phyloP scores from a whole-genome alignment of 164 flowering plant species.

The Vitis amurensis region DNA sequence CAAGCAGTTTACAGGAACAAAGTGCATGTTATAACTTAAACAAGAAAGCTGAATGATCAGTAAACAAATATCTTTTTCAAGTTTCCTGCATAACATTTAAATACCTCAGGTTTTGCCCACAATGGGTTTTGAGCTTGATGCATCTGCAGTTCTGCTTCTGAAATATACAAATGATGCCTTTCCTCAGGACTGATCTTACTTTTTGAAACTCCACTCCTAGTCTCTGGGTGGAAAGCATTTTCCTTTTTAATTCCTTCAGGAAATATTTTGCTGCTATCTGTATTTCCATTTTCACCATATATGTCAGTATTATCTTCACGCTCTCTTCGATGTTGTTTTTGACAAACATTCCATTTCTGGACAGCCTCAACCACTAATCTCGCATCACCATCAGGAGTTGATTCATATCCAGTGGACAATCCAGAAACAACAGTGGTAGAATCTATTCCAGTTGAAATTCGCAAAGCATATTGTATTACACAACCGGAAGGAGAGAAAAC shows the following conservation, averaged over 20 bases:
- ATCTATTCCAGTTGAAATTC: slow-evolving; percentile 33
- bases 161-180: slow-evolving; percentile 56
- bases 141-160: slow-evolving; percentile 78
- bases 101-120: slow-evolving; percentile 78
- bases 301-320: slow-evolving; percentile 62
- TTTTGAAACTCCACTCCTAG: slow-evolving; percentile 16
- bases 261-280: slow-evolving; percentile 40
- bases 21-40: not conserved
- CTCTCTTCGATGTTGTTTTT: slow-evolving; percentile 53
- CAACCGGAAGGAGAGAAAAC: slow-evolving; percentile 76
- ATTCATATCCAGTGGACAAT: slow-evolving; percentile 29
- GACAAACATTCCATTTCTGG: slow-evolving; percentile 79
- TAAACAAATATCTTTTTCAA: not conserved
- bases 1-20: slow-evolving; percentile 15
- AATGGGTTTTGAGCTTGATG: slow-evolving; percentile 52
- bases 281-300: slow-evolving; percentile 63
- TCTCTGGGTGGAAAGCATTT: slow-evolving; percentile 22
- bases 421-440: slow-evolving; percentile 27
- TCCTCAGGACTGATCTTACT: slow-evolving; percentile 42
- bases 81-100: not conserved
- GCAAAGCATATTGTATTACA: slow-evolving; percentile 65
- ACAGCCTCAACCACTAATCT: slow-evolving; percentile 62
- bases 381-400: slow-evolving; percentile 45
- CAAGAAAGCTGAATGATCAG: not conserved
- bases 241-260: slow-evolving; percentile 36